Percentiles rank a stretch among this genome's conserved stretches.
Evolutionary conservation across 768 basidiomycete species (phyloP).

Genomic region (Podaxis carcinomalis): DNA sequence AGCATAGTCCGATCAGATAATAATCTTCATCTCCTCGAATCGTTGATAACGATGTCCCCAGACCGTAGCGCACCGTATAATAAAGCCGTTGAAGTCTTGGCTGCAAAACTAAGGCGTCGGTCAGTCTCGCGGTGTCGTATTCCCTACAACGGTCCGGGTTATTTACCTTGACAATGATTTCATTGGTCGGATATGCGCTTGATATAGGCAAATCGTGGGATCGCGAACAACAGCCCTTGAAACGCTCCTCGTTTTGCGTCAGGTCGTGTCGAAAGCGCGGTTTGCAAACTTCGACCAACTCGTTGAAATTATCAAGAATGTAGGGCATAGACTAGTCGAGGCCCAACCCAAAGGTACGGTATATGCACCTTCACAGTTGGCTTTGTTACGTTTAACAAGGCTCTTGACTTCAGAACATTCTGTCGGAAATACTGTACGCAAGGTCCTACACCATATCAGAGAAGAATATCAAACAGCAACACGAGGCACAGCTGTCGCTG

Average conservation of each 20-base stretch:
- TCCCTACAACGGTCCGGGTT: conserved; percentile 11
- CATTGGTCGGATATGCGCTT: not conserved
- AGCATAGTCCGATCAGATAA: not conserved
- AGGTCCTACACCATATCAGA: conserved; percentile 88
- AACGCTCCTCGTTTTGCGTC: conserved; percentile 82
- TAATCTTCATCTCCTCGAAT: conserved; percentile 5
- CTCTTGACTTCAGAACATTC: conserved; percentile 66
- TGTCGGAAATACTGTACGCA: conserved; percentile 91
- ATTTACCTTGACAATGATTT: not conserved
- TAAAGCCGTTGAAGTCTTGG: conserved; percentile 64
- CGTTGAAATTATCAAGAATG: conserved; percentile 68
- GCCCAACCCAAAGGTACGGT: conserved; percentile 90
- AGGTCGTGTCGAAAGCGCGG: conserved; percentile 82
- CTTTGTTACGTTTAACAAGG: not conserved
- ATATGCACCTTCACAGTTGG: not conserved
- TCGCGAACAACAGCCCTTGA: conserved; percentile 87
- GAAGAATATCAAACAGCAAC: conserved; percentile 91
- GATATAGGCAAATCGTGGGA: conserved; percentile 80
- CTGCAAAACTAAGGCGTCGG: conserved; percentile 68
- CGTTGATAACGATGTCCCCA: conserved; percentile 35
- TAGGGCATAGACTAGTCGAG: conserved; percentile 78
- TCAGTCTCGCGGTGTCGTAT: conserved; percentile 30
- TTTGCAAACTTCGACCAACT: conserved; percentile 88
- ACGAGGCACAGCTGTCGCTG: conserved; percentile 34
- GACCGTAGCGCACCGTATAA: conserved; percentile 37